Evolutionary conservation across 371 early-diverging fungal genomes (phyloP), one percentile per base, ranked within the genome.

Genomic region (Mortierella sp.): DNA sequence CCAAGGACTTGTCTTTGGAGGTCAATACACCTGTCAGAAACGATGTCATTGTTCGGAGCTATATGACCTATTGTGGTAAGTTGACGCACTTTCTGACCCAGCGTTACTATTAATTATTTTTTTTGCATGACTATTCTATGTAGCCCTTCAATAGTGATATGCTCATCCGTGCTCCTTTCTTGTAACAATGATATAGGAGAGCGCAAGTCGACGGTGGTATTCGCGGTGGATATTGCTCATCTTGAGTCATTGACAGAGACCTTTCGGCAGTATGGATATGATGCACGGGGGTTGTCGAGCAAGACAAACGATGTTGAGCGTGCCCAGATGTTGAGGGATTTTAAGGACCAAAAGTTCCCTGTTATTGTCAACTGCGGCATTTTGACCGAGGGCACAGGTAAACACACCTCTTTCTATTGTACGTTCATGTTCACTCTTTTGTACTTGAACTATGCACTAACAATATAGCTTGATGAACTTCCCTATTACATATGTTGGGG

Each of bases 321-420:
- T 2, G 83, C 87, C 24, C 84, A 90, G 14, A 80, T 93, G 0
- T 48, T 98, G 28, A 75, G 88, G 11, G 89, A 88, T 13, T 98
- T 98, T 81, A 75, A 91, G n/a, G 57, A 79, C 0, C 90, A 94
- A n/a, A 77, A 90, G 47, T 86, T 97, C 52, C 96, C 96, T 4
- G 94, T 99, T 1, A 87, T 98, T 48, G 92, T 99, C 68, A 98
- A 98, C 84, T 98, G 98, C 82, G 98, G 93, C 84, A 90, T 87
- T 13, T 19, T 95, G 77, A 96, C 96, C 0, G 95, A 96, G 88
- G 96, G 96, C 34, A 96, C 96, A 28, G 89, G 88, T 82, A 80
- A 73, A 10, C 55, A 19, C 6, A 21, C 45, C 13, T 71, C 0
- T 31, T 14, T 14, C 14, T 14, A 55, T 19, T 45, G 65, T 11